phyloP scores from a whole-genome alignment of 441 rosid genomes.

The Croton laevigatus region DNA sequence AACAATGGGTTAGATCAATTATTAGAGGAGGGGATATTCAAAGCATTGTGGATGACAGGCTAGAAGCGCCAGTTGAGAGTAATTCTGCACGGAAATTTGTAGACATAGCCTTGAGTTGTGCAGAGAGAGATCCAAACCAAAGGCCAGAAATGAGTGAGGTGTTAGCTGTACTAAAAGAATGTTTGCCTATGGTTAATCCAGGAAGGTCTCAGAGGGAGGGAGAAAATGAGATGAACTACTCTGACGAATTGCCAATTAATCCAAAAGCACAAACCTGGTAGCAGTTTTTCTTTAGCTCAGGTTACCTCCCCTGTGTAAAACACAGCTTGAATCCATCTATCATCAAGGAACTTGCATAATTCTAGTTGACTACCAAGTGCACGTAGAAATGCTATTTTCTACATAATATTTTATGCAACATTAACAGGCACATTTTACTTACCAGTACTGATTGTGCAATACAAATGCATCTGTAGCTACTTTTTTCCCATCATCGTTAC shows the following conservation, averaged over 20 bases:
- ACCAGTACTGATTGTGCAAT: constrained; percentile 52
- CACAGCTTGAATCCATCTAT: not conserved
- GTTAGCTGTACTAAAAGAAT: constrained; percentile 36
- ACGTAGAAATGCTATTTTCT: not conserved
- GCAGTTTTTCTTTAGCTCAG: constrained; percentile 65
- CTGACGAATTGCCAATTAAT: no score
- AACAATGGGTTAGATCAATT: constrained; percentile 26
- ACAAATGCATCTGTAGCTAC: constrained; percentile 49
- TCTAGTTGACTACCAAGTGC: no score
- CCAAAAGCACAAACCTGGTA: no score
- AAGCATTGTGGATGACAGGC: constrained; percentile 37
- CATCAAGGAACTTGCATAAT: no score
- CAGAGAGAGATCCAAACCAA: constrained; percentile 18
- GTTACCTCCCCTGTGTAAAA: constrained; percentile 53
- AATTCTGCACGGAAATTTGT: constrained; percentile 39
- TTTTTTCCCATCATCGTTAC: constrained; percentile 64
- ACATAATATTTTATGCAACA: not conserved
- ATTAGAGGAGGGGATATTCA: constrained; percentile 37
- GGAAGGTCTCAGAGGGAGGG: not conserved
- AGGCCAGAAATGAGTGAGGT: constrained; percentile 42
- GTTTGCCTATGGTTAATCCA: constrained; percentile 28
- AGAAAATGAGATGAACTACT: no score
- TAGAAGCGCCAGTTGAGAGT: constrained; percentile 27
- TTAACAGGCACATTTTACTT: constrained; percentile 12
- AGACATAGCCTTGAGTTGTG: constrained; percentile 47